These are phyloP conservation scores for Aspergillus aculeatus DNA, from an alignment of 2,329 filamentous ascomycete species.

Conservation along the genomic window DNA sequence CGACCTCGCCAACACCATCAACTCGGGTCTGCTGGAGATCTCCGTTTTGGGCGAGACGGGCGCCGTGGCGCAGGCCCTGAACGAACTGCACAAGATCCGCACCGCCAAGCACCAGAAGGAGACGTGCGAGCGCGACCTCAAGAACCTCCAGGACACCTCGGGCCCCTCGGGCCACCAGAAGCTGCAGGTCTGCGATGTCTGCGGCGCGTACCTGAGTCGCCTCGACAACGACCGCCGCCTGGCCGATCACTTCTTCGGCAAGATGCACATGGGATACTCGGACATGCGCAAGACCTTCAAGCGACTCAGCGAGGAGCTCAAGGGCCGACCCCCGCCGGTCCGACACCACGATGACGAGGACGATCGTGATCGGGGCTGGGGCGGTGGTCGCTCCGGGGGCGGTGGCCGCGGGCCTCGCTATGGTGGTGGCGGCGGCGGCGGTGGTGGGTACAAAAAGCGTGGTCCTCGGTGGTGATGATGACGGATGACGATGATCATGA, in stretches of 20 bases:
- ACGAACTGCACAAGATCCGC: conserved; percentile 83
- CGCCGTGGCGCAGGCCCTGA: conserved; percentile 76
- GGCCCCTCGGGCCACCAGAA: conserved; percentile 96
- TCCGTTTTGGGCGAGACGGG: conserved; percentile 79
- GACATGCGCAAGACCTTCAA: conserved; percentile 96
- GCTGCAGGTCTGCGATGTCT: conserved; percentile 96
- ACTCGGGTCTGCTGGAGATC: conserved; percentile 80
- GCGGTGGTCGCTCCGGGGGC: conserved; percentile 42
- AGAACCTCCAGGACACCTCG: conserved; percentile 84
- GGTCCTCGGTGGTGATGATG: conserved; percentile 40
- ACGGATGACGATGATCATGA: too few species aligned
- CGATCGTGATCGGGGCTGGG: conserved; percentile 43
- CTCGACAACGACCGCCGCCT: conserved; percentile 91
- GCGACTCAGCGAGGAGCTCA: conserved; percentile 80
- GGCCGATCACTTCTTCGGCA: conserved; percentile 97
- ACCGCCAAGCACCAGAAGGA: conserved; percentile 77
- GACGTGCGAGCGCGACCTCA: conserved; percentile 83
- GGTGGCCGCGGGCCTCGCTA: conserved; percentile 45
- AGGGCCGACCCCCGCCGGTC: conserved; percentile 63
- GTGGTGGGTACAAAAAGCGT: conserved; percentile 48
- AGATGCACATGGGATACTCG: conserved; percentile 98
- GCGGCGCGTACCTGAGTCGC: conserved; percentile 86
- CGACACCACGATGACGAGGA: conserved; percentile 57
- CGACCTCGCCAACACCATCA: conserved; percentile 74
- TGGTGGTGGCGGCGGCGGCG: conserved; percentile 41